Percentiles rank a stretch among this genome's conserved stretches.
Evolutionary conservation across 805 yeast genomes (phyloP).

Genomic region (Candida hispaniensis): DNA sequence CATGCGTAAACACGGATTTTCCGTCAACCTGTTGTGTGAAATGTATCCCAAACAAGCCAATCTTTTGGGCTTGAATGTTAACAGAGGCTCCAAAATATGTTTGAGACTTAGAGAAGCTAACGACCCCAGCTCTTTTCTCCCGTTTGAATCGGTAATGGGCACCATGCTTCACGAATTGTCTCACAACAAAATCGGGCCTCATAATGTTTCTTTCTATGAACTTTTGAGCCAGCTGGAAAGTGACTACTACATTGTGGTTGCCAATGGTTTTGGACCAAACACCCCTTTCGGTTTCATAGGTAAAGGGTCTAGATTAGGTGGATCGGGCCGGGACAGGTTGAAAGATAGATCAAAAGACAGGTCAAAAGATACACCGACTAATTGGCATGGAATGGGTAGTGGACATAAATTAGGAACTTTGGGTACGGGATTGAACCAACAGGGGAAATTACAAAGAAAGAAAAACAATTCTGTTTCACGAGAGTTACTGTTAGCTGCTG

Average conservation of each 20-base stretch:
- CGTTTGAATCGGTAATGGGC: conserved; percentile 55
- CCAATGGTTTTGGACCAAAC: conserved; percentile 31
- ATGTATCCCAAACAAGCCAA: conserved; percentile 62
- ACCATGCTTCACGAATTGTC: conserved; percentile 83
- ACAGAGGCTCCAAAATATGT: conserved; percentile 61
- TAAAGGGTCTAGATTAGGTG: conserved; percentile 1
- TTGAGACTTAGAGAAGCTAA: conserved; percentile 54
- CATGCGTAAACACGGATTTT: conserved; percentile 55
- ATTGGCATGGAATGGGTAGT: too few relatives aligned
- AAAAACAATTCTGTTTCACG: too few relatives aligned
- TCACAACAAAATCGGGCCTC: conserved; percentile 74
- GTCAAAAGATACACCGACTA: too few relatives aligned
- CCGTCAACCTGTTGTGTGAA: conserved; percentile 61
- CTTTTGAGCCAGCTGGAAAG: conserved; percentile 50
- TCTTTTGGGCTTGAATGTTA: conserved; percentile 74
- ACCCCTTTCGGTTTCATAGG: conserved; percentile 3
- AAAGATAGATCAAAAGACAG: too few relatives aligned
- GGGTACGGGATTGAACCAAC: too few relatives aligned
- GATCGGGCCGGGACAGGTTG: too few relatives aligned
- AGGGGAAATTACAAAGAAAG: too few relatives aligned
- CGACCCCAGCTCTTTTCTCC: conserved; percentile 44
- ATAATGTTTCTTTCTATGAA: conserved; percentile 58
- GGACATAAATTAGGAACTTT: too few relatives aligned
- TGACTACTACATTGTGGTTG: conserved; percentile 34
- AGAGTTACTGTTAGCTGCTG: too few relatives aligned